Evolutionary conservation across 352 stramenopile species (phyloP).

Genomic region (Globisporangium sylvaticum): DNA sequence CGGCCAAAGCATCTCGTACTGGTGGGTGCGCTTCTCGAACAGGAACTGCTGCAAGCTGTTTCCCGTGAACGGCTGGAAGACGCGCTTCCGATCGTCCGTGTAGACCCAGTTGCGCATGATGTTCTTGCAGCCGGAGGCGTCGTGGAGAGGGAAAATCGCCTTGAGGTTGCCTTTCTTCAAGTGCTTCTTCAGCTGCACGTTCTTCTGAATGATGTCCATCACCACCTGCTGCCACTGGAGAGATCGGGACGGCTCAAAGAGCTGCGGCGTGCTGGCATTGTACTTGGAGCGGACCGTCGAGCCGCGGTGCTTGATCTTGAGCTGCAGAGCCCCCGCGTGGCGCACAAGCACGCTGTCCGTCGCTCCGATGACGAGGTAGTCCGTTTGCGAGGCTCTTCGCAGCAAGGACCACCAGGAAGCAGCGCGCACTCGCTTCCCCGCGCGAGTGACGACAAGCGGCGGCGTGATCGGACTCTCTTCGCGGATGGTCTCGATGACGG

Average conservation of each 20-base stretch:
- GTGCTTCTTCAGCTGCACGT: conserved; percentile 64
- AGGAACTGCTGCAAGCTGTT: conserved; percentile 57
- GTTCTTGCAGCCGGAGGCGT: conserved; percentile 50
- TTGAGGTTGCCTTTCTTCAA: conserved; percentile 44
- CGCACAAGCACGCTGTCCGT: conserved; percentile 52
- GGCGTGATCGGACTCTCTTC: conserved; percentile 61
- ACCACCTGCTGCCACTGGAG: conserved; percentile 76
- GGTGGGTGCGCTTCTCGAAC: conserved; percentile 49
- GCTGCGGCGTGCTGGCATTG: conserved; percentile 26
- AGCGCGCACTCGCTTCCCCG: conserved; percentile 24
- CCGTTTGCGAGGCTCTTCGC: conserved; percentile 16
- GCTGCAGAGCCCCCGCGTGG: conserved; percentile 53
- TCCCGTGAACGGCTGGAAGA: conserved; percentile 58
- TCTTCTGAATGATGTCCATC: conserved; percentile 67
- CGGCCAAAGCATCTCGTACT: conserved; percentile 80
- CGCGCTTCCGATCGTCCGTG: conserved; percentile 22
- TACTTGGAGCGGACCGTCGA: conserved; percentile 59
- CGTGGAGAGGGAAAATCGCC: conserved; percentile 67
- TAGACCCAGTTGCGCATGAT: conserved; percentile 63
- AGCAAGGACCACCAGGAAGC: conserved; percentile 6
- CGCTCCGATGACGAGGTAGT: conserved; percentile 63
- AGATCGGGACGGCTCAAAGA: conserved; percentile 71
- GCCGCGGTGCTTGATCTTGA: conserved; percentile 73
- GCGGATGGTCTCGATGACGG: conserved; percentile 60
- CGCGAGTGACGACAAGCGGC: conserved; percentile 41